phyloP scores from a whole-genome alignment of 768 basidiomycete species.

The Tremella yokohamensis region DNA sequence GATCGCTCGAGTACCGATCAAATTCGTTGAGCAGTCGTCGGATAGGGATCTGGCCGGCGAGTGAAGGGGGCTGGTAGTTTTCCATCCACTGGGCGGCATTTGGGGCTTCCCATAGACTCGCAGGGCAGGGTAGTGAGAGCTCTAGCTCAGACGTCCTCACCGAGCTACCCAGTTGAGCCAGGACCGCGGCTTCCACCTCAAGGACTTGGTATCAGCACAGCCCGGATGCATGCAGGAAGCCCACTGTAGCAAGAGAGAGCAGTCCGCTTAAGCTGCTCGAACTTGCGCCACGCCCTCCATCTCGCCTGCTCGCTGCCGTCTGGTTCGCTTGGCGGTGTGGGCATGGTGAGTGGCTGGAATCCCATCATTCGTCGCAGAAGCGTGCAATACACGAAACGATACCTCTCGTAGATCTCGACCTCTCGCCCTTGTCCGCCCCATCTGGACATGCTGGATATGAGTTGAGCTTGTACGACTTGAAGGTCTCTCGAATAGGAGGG shows the following conservation, averaged over 20 bases:
- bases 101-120: background rate
- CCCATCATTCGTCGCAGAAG: conserved; percentile 1
- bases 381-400: conserved; percentile 5
- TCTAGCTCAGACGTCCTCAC: background rate
- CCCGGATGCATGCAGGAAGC: too few species aligned
- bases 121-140: background rate
- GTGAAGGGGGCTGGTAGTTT: too few species aligned
- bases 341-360: conserved; percentile 6
- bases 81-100: background rate
- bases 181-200: background rate
- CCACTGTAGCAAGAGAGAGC: background rate
- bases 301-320: background rate
- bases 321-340: background rate
- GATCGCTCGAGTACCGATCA: background rate
- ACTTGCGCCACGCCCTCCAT: background rate
- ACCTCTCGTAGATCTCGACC: conserved; percentile 1
- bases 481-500: background rate
- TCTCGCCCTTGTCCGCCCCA: conserved; percentile 2
- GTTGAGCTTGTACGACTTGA: background rate
- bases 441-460: conserved; percentile 5
- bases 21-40: background rate
- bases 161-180: background rate
- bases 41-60: too few species aligned
- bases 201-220: background rate
- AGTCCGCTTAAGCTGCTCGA: background rate